Percentiles rank a stretch among this genome's conserved stretches.
Evolutionary conservation across 345 rosid species (phyloP).

Genomic region (Salix arbutifolia): DNA sequence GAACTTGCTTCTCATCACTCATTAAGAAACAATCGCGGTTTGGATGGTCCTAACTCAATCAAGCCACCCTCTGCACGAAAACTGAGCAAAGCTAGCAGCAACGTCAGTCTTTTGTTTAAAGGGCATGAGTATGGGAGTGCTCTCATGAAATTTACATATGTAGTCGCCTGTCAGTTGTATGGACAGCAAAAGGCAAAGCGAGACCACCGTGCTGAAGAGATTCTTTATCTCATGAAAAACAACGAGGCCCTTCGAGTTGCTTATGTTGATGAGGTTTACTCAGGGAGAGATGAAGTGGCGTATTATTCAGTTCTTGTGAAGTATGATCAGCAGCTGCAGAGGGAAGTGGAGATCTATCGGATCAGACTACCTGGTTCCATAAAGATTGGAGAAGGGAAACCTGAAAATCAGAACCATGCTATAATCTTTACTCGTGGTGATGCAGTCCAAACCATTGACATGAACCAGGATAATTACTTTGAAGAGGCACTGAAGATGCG

Average conservation of each 20-base stretch:
- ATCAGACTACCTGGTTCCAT: slow-evolving; percentile 84
- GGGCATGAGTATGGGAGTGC: slow-evolving; percentile 81
- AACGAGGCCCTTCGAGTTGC: slow-evolving; percentile 90
- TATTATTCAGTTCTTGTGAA: slow-evolving; percentile 84
- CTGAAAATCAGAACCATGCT: slow-evolving; percentile 96
- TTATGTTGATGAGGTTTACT: slow-evolving; percentile 69
- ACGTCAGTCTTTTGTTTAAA: slow-evolving; percentile 62
- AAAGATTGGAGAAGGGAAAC: slow-evolving; percentile 93
- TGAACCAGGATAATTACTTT: slow-evolving; percentile 91
- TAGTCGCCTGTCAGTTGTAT: slow-evolving; percentile 76
- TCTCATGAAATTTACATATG: slow-evolving; percentile 84
- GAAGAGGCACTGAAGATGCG: slow-evolving; percentile 95
- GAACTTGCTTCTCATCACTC: slow-evolving; percentile 46
- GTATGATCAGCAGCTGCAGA: slow-evolving; percentile 59
- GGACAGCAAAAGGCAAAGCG: slow-evolving; percentile 68
- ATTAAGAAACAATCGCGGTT: slow-evolving; percentile 19
- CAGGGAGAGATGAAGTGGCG: slow-evolving; percentile 51
- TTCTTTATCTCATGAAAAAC: slow-evolving; percentile 59
- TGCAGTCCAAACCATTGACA: slow-evolving; percentile 90
- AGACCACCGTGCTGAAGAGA: slow-evolving; percentile 77
- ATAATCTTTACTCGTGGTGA: slow-evolving; percentile 91
- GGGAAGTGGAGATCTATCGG: slow-evolving; percentile 85
- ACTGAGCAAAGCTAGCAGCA: slow-evolving; percentile 49
- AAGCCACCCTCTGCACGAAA: slow-evolving; percentile 26
- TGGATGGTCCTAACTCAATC: slow-evolving; percentile 16